phyloP scores from a whole-genome alignment of 2,329 filamentous ascomycete species.

The Cadophora sp. region DNA sequence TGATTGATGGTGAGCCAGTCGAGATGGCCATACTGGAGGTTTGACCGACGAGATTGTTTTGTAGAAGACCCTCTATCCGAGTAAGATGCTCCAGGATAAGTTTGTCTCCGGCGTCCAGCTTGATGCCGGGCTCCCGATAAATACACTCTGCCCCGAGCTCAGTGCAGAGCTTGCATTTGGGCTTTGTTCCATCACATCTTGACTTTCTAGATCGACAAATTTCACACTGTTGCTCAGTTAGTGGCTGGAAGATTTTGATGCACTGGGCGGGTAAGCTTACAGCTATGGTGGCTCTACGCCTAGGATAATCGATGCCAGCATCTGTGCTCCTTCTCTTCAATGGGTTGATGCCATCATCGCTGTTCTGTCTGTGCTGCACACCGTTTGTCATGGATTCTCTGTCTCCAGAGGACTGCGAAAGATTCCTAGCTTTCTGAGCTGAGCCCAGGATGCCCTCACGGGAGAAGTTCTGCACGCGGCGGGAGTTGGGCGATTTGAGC shows the following conservation, averaged over 20 bases:
- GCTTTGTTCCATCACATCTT: slow-evolving; percentile 78
- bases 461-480: slow-evolving; percentile 57
- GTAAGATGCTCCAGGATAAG: slow-evolving; percentile 80
- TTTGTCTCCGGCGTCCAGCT: slow-evolving; percentile 86
- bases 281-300: slow-evolving; percentile 69
- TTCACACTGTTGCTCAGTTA: slow-evolving; percentile 65
- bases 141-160: slow-evolving; percentile 84
- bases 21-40: slow-evolving; percentile 61
- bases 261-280: slow-evolving; percentile 52
- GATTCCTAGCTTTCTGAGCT: slow-evolving; percentile 60
- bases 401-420: slow-evolving; percentile 61
- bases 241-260: slow-evolving; percentile 21
- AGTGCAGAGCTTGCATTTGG: slow-evolving; percentile 84
- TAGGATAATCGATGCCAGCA: slow-evolving; percentile 66
- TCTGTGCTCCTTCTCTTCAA: slow-evolving; percentile 69
- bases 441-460: slow-evolving; percentile 61
- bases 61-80: slow-evolving; percentile 80
- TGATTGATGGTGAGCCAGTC: slow-evolving; percentile 69
- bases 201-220: slow-evolving; percentile 83
- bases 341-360: slow-evolving; percentile 63
- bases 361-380: slow-evolving; percentile 50
- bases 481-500: slow-evolving; percentile 59
- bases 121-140: slow-evolving; percentile 85
- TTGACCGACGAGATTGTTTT: slow-evolving; percentile 66
- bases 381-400: slow-evolving; percentile 46